Evolutionary conservation across 2,329 filamentous ascomycete genomes (phyloP), one percentile per base, ranked within the genome.

Genomic region (Penicillium sp.): DNA sequence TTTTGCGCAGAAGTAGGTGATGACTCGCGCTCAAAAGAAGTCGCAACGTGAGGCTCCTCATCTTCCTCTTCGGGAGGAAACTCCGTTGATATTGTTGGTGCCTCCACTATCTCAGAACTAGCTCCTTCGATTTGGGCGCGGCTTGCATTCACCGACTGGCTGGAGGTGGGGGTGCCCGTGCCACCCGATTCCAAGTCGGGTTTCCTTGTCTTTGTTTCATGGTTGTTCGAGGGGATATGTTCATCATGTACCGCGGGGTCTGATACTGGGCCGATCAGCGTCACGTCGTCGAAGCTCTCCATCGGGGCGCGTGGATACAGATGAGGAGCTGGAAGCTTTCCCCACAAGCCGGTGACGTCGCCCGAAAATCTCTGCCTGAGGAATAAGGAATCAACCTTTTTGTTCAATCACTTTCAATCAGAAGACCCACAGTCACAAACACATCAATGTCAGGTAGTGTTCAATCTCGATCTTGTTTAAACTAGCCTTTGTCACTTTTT

Each of bases 21-120:
- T 5, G 76, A 75, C 39, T 75, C 73, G 35, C 77, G 73, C 52
- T 77, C 71, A 53, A 79, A 79, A 1, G 77, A 79, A 1, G 75
- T 77, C 24, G 77, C 76, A 14, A 79, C 62, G 33, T 69, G 69
- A 9, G 77, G 72, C 44, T 79, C 77, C 57, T 80, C 78, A 55
- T 80, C 77, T 46, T 75, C 77, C 26, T 71, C 74, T 21, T 75
- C 75, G 1, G 63, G 65, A 11, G 66, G 59, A 43, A 71, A 72
- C 2, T 68, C 68, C 8, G 69, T 65, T 9, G 61, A 59, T 16
- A 64, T 52, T 13, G 62, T 55, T 7, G 63, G 46, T 14, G 62
- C 60, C 22, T 53, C 60, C 16, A 61, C 53, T 31, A 55, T 46
- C 31, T 68, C 65, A 24, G 60, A 59, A 31, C 63, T 58, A 24